These are phyloP conservation scores for Candida pseudoglaebosa DNA, from an alignment of 805 yeast species.

Conservation along the genomic window DNA sequence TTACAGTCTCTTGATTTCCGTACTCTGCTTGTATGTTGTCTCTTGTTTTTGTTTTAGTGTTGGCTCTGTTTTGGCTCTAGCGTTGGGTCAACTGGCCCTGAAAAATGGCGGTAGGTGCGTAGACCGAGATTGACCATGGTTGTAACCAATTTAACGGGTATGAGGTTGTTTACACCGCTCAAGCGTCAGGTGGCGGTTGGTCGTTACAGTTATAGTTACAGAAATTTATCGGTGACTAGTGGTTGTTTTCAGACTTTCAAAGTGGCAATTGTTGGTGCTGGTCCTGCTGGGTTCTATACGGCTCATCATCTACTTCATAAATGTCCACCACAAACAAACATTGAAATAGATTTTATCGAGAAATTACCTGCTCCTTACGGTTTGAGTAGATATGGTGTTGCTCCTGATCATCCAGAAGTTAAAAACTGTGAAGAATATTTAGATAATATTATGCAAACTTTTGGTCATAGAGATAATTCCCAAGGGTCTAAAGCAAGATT, in stretches of 20 bases:
- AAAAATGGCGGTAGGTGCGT: too few species aligned
- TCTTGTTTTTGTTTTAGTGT: too few species aligned
- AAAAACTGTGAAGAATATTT: slow-evolving; percentile 79
- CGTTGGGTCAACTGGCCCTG: too few species aligned
- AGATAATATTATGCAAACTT: slow-evolving; percentile 39
- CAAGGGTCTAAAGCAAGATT: slow-evolving; percentile 34
- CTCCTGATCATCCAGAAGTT: slow-evolving; percentile 98
- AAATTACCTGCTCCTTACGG: slow-evolving; percentile 89
- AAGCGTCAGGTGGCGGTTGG: too few species aligned
- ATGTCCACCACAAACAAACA: slow-evolving; percentile 23
- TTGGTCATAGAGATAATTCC: slow-evolving; percentile 16
- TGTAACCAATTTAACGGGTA: too few species aligned
- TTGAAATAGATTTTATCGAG: slow-evolving; percentile 68
- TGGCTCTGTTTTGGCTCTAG: too few species aligned
- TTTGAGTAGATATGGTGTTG: slow-evolving; percentile 90
- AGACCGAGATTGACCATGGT: too few species aligned
- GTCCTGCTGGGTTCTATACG: slow-evolving; percentile 95
- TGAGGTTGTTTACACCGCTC: too few species aligned
- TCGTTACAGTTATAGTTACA: too few species aligned
- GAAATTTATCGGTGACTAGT: not conserved
- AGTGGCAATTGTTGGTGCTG: slow-evolving; percentile 86
- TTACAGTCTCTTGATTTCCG: too few species aligned
- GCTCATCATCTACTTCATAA: slow-evolving; percentile 66
- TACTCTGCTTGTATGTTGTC: too few species aligned
- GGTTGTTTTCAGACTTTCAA: slow-evolving; percentile 11